Evolutionary conservation across 495 filamentous ascomycete genomes (phyloP), one percentile per base, ranked within the genome.

Genomic region (Hypoxylon lienhwacheense): DNA sequence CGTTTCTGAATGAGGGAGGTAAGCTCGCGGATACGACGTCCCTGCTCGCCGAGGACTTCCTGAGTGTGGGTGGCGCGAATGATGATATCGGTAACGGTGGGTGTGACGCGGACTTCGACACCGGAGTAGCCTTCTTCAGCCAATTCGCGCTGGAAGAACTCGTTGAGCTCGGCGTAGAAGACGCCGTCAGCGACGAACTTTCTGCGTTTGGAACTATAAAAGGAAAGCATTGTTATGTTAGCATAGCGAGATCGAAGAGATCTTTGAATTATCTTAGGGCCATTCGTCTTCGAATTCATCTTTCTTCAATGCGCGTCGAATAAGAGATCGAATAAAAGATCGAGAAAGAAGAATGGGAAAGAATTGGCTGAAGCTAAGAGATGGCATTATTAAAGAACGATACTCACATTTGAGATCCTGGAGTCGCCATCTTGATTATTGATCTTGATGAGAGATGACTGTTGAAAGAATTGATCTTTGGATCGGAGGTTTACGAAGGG

Each of bases 151-250:
- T 97, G 95, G 90, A 98, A 98, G 88, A 98, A 98, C 81, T 98
- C 93, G 87, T 97, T 98, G 77, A 97, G 79, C 80, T 98, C 93
- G 80, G 95, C 95, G 77, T 97, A 98, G 88, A 97, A 98, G 74
- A 97, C 95, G 81, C 93, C 95, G 77, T 97, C 95, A 70, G 95
- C 95, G 76, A 97, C 91, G 84, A 98, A 98, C 88, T 98, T 98
- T 80, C 93, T 87, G 73, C 90, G 86, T 88, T 98, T 98, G 71
- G 92, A 97, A 77, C 86, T 89, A 63, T 63, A 61, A 33, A 26
- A 34, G 32, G 7, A 8, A 24, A 7, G n/a, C 19, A n/a, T n/a
- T n/a, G n/a, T n/a, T n/a, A 17, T 17, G 61, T 66, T 49, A 64
- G 53, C 45, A 51, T 49, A n/a, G n/a, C 14, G 10, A 17, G 11